Base-by-base conservation (phyloP, 2,329 filamentous ascomycete genomes). In the Diaporthe velutina region DNA sequence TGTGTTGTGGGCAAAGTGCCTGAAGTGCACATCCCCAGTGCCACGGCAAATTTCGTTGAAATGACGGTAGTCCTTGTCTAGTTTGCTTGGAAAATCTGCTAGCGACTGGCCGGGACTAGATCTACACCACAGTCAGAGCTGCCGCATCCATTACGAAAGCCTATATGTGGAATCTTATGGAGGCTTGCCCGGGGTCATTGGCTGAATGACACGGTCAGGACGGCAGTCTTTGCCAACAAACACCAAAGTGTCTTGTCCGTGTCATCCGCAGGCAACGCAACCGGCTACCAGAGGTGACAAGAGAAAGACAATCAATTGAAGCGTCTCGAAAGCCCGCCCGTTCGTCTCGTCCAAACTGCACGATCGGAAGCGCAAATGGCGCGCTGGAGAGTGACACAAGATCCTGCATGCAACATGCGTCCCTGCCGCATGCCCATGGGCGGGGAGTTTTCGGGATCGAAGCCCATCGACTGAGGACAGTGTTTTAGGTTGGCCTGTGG, bases 21-120 rank as follows among this genome's bases (percentile, higher is more conserved):
- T 61, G 25, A 25, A 48, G 60, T 30, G 40, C 6, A 40, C 40
- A 40, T 28, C 64, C 33, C 48, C 15, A 54, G 9, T 38, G 45
- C 40, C 64, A 68, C n/a, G 64, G 64, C 48, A 68, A 40, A 68
- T 68, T 68, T 68, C 64, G 64, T 68, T 38, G 64, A 54, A 22
- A 68, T 68, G 64, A 67, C 64, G 64, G 64, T 42, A 54, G 64
- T 54, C 64, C 48, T 25, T 28, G 64, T 68, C 64, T 54, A 68
- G 48, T 54, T 13, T 68, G 45, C 64, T 54, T 68, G 64, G 64
- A 54, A 52, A 54, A 54, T 54, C 45, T 68, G 64, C 64, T 68
- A 68, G 64, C 64, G 48, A 68, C 64, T 28, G 33, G 45, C 33
- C 19, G 30, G 30, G 61, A 38, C 61, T 52, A 67, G 45, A 67